Conservation (phyloP, 2,329 filamentous ascomycete species). For the Diplodia sapinea region DNA sequence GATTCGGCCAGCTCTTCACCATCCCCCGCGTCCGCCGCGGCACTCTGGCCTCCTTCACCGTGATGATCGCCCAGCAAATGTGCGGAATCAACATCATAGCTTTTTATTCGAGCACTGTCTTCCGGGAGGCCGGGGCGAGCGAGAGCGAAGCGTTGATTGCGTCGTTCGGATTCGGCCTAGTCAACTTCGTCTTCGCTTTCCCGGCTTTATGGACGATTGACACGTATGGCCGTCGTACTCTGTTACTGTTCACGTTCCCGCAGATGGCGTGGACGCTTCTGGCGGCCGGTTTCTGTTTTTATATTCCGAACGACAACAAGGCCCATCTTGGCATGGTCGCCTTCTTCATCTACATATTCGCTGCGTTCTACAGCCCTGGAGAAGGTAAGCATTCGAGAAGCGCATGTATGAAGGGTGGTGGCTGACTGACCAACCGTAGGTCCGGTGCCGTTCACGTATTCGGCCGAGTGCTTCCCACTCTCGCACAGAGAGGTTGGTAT, state of each 20-base stretch:
- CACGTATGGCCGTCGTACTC: constrained; percentile 47
- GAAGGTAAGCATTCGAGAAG: constrained; percentile 37
- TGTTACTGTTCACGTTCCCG: constrained; percentile 55
- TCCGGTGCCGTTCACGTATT: constrained; percentile 51
- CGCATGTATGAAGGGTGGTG: not conserved
- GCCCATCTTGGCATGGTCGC: constrained; percentile 44
- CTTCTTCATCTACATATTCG: constrained; percentile 57
- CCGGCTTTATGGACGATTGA: constrained; percentile 55
- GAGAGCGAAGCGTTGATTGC: constrained; percentile 41
- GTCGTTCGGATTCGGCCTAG: constrained; percentile 53
- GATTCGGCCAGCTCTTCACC: constrained; percentile 34
- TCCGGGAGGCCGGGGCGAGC: constrained; percentile 35
- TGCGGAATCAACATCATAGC: constrained; percentile 43
- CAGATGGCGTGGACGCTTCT: constrained; percentile 58
- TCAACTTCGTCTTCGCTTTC: constrained; percentile 55
- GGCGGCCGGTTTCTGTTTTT: constrained; percentile 53
- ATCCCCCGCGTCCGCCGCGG: constrained; percentile 41
- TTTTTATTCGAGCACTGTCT: constrained; percentile 38
- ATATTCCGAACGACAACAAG: constrained; percentile 40
- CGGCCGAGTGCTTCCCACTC: constrained; percentile 54
- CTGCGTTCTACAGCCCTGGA: constrained; percentile 58
- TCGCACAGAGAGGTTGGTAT: constrained; percentile 47
- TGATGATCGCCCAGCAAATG: constrained; percentile 44
- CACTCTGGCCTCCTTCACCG: constrained; percentile 37
- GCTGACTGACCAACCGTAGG: constrained; percentile 29